Conservation (phyloP, 2,329 filamentous ascomycete genomes). For the Botryotinia globosa region DNA sequence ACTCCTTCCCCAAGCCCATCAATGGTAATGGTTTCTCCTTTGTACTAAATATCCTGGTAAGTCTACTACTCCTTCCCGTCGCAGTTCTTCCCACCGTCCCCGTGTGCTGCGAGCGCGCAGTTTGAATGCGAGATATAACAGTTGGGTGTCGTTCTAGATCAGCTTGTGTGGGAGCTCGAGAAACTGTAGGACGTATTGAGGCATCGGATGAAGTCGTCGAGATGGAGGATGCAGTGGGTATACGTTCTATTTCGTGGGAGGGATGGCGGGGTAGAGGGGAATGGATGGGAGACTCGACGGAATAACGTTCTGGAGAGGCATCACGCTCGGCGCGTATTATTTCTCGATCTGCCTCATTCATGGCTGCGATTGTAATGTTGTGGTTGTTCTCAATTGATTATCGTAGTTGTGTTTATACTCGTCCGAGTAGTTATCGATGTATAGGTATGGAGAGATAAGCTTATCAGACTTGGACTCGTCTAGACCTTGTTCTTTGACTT, state of each 20-base stretch:
- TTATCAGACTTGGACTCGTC: background rate
- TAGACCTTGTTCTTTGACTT: background rate
- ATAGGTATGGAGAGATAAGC: background rate
- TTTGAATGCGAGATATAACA: slow-evolving; percentile 68
- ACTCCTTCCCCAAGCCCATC: slow-evolving; percentile 73
- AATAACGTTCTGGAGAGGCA: slow-evolving; percentile 46
- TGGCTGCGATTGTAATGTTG: slow-evolving; percentile 22
- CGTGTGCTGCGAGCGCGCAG: slow-evolving; percentile 66
- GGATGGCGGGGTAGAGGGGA: slow-evolving; percentile 28
- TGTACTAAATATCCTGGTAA: slow-evolving; percentile 41
- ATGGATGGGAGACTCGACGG: slow-evolving; percentile 23
- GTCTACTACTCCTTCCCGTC: slow-evolving; percentile 43
- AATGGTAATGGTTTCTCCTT: slow-evolving; percentile 57
- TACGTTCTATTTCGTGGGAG: slow-evolving; percentile 58
- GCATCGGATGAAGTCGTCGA: slow-evolving; percentile 40
- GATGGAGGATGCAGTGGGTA: slow-evolving; percentile 53
- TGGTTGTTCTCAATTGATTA: background rate
- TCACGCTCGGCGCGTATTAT: slow-evolving; percentile 46
- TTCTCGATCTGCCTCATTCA: slow-evolving; percentile 35
- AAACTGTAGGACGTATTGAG: slow-evolving; percentile 48
- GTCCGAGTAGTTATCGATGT: background rate
- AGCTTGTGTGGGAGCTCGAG: slow-evolving; percentile 59
- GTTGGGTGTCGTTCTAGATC: slow-evolving; percentile 70
- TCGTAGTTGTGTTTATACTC: background rate
- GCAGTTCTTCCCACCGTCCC: slow-evolving; percentile 63